These are phyloP conservation scores for Cercospora beticola DNA, from an alignment of 2,329 filamentous ascomycete species.

Conservation along the genomic window DNA sequence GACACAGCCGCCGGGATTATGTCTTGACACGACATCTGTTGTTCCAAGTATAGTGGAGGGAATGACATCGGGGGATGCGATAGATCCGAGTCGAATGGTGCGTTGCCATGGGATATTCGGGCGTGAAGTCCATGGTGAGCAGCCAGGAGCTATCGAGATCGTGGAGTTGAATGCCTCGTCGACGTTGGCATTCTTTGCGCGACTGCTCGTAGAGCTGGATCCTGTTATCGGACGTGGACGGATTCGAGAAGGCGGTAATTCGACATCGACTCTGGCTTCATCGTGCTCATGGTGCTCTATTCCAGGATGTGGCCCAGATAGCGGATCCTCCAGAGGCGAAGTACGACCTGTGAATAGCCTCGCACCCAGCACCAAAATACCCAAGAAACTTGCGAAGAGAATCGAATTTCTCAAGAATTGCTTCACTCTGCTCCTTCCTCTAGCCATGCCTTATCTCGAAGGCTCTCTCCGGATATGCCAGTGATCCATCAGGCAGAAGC, in stretches of 20 bases:
- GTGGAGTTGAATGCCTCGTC: background rate
- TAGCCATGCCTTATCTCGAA: background rate
- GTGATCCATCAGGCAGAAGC: background rate
- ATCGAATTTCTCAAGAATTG: background rate
- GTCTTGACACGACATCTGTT: background rate
- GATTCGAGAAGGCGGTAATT: background rate
- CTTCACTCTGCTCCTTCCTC: background rate
- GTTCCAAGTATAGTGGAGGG: background rate
- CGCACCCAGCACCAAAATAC: background rate
- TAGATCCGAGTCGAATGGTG: background rate
- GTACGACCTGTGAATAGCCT: background rate
- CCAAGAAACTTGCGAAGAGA: background rate
- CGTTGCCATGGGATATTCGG: background rate
- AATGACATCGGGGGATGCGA: background rate
- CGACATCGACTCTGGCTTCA: background rate
- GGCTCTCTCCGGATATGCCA: background rate
- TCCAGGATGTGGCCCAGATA: background rate
- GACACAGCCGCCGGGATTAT: background rate
- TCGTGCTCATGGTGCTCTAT: background rate
- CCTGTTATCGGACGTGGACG: background rate
- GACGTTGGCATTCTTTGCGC: background rate
- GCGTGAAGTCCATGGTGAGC: background rate
- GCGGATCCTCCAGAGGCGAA: background rate
- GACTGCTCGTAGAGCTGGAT: background rate
- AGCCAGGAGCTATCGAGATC: background rate